These are phyloP conservation scores for Tripterygium wilfordii DNA, from an alignment of 177 flowering plant genomes.

Conservation along the genomic window DNA sequence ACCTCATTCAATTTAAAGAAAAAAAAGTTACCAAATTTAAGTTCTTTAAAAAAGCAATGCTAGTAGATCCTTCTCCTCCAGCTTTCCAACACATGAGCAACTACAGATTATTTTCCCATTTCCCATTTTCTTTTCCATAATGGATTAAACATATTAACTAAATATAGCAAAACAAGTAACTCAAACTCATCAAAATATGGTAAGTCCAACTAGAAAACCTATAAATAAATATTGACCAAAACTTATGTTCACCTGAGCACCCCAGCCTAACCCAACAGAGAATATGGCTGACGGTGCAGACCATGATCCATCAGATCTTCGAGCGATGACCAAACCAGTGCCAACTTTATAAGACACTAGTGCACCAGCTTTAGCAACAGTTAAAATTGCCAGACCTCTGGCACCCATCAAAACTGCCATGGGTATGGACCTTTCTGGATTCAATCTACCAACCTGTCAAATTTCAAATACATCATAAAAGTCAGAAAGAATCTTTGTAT, in stretches of 20 bases:
- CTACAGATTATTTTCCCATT: too few relatives aligned
- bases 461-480: background rate
- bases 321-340: constrained; percentile 89
- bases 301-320: constrained; percentile 90
- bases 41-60: too few relatives aligned
- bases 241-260: constrained; percentile 99
- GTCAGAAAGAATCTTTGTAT: too few relatives aligned
- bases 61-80: too few relatives aligned
- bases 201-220: too few relatives aligned
- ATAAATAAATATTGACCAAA: background rate
- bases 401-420: constrained; percentile 73
- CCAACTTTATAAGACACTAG: constrained; percentile 81
- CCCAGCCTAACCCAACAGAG: constrained; percentile 92
- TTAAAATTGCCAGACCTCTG: constrained; percentile 79
- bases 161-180: too few relatives aligned
- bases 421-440: constrained; percentile 84
- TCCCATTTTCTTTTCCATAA: too few relatives aligned
- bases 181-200: too few relatives aligned
- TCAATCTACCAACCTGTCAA: constrained; percentile 60
- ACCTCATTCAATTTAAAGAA: background rate
- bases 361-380: constrained; percentile 85
- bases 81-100: too few relatives aligned
- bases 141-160: too few relatives aligned
- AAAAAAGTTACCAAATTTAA: too few relatives aligned
- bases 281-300: constrained; percentile 92